Percentiles rank a stretch among this genome's conserved stretches.
These are phyloP conservation scores for Termitomyces sp. DNA, from an alignment of 768 basidiomycete species.

Conservation along the genomic window DNA sequence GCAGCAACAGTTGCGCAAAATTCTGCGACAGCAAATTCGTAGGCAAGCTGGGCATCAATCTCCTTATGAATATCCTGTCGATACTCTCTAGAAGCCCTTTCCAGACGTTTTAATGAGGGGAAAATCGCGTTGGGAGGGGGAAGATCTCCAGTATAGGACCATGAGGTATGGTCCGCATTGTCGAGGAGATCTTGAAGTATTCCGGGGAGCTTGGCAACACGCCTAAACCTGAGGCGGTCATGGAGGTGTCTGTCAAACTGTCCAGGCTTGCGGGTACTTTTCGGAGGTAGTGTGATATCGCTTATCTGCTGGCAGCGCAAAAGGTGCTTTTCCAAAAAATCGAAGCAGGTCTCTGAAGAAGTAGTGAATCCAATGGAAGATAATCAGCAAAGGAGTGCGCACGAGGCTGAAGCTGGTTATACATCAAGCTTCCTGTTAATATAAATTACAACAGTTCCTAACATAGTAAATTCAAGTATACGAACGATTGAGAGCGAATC, in stretches of 20 bases:
- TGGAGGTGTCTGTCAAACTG: conserved; percentile 4
- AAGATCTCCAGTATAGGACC: neutral
- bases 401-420: neutral
- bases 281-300: conserved; percentile 1
- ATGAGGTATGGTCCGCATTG: neutral
- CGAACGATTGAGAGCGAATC: neutral
- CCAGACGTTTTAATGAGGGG: neutral
- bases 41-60: no score
- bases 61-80: neutral
- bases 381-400: no score
- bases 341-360: neutral
- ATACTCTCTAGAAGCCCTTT: neutral
- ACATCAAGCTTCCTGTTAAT: neutral
- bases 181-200: neutral
- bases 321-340: neutral
- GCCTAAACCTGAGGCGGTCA: neutral
- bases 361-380: neutral
- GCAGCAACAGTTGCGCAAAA: neutral
- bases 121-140: neutral
- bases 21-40: neutral
- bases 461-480: neutral
- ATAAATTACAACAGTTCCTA: no score
- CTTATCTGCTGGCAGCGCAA: neutral
- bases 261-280: neutral
- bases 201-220: neutral